A percentile compares a stretch with the other conserved stretches of the same genome.
phyloP scores from a whole-genome alignment of 495 filamentous ascomycete genomes.

The Neurospora sp. region DNA sequence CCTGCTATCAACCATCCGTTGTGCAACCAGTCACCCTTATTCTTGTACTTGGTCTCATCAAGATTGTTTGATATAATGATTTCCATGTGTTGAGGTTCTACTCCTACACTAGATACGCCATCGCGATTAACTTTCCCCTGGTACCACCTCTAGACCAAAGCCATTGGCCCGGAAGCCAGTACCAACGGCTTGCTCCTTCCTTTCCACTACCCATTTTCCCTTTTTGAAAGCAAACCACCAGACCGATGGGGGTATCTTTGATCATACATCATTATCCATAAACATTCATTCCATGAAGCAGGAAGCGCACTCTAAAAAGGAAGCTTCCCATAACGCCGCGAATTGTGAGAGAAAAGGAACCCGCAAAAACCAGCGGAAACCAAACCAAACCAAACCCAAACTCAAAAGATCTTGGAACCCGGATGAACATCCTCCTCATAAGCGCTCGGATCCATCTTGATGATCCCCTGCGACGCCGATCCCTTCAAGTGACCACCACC shows the following conservation, averaged over 20 bases:
- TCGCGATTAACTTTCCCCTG: background rate
- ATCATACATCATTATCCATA: background rate
- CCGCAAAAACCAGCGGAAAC: background rate
- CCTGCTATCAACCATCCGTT: no score
- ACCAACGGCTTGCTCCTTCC: background rate
- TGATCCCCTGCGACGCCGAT: background rate
- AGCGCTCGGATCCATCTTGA: background rate
- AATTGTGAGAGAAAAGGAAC: background rate
- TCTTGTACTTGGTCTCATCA: background rate
- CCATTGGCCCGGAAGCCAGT: background rate
- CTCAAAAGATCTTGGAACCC: background rate
- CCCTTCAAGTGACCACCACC: background rate
- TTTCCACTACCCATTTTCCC: background rate
- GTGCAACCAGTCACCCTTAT: no score
- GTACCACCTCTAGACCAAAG: background rate
- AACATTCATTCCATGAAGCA: background rate
- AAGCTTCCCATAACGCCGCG: background rate
- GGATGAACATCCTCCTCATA: background rate
- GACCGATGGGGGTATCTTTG: background rate
- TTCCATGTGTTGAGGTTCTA: background rate
- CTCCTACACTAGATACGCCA: background rate
- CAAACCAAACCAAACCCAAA: background rate
- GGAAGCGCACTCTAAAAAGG: background rate
- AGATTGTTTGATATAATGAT: background rate
- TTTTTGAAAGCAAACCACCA: background rate